Percentiles rank a stretch among this genome's conserved stretches.
These are phyloP conservation scores for Porphyrellus cyaneotinctus DNA, from an alignment of 768 basidiomycete genomes.

Conservation along the genomic window DNA sequence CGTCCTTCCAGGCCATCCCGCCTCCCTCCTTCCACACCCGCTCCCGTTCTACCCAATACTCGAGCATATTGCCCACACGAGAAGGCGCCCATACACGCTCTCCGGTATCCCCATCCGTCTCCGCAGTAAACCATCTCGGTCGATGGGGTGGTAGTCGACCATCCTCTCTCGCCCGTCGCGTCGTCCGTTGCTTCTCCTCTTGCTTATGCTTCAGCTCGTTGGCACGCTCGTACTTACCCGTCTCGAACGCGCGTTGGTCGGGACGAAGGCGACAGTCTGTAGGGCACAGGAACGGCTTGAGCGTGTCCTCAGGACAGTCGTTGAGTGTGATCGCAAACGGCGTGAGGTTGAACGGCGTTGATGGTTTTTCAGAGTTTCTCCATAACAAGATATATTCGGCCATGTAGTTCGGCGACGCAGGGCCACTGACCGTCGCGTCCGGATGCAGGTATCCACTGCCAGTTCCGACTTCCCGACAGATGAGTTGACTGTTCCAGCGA, in stretches of 20 bases:
- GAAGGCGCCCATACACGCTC: constrained; percentile 84
- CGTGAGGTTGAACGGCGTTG: constrained; percentile 90
- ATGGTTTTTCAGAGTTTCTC: constrained; percentile 84
- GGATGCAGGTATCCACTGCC: constrained; percentile 63
- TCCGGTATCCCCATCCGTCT: constrained; percentile 83
- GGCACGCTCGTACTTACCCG: constrained; percentile 79
- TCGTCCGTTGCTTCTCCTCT: constrained; percentile 76
- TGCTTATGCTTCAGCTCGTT: constrained; percentile 75
- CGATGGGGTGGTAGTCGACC: constrained; percentile 67
- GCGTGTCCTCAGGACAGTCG: constrained; percentile 67
- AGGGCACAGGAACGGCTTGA: constrained; percentile 72
- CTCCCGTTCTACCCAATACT: constrained; percentile 85
- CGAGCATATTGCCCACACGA: constrained; percentile 48
- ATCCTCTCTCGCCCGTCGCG: constrained; percentile 69
- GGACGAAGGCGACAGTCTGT: constrained; percentile 92
- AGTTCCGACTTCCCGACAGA: constrained; percentile 70
- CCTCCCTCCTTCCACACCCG: constrained; percentile 46
- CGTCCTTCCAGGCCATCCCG: constrained; percentile 50
- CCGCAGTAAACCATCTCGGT: constrained; percentile 84
- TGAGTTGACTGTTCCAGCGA: constrained; percentile 92
- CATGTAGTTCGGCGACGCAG: constrained; percentile 40
- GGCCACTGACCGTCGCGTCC: constrained; percentile 54
- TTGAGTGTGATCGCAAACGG: constrained; percentile 93
- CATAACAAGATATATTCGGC: constrained; percentile 84
- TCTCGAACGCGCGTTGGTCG: constrained; percentile 92